Conservation (phyloP, 2,329 filamentous ascomycete species). For the Xylariales sp. region DNA sequence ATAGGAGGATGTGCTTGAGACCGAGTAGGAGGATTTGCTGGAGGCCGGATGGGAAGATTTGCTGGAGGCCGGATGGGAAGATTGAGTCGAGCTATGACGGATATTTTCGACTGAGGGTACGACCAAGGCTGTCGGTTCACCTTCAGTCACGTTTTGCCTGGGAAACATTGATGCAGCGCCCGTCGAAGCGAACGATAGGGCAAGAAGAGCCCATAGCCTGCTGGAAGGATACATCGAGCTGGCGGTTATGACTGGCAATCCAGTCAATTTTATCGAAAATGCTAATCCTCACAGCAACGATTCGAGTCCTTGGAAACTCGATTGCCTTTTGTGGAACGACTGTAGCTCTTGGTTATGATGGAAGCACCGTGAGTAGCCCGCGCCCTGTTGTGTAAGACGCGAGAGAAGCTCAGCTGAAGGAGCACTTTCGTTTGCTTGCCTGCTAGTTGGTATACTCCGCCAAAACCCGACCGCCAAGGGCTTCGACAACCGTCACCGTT, state of each 20-base stretch:
- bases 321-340: constrained; percentile 1
- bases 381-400: constrained; percentile 5
- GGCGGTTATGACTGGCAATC: too few species aligned
- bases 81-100: too few species aligned
- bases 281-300: too few species aligned
- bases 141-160: neutral
- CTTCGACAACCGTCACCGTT: too few species aligned
- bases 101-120: too few species aligned
- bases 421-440: neutral
- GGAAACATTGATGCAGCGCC: constrained; percentile 2
- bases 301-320: constrained; percentile 2
- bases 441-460: too few species aligned
- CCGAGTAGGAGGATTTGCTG: too few species aligned
- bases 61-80: too few species aligned
- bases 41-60: too few species aligned
- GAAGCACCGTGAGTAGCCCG: neutral
- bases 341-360: neutral
- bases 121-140: neutral
- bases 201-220: constrained; percentile 15
- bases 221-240: constrained; percentile 18
- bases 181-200: constrained; percentile 14
- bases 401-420: neutral
- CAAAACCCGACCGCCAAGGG: too few species aligned
- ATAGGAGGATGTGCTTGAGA: too few species aligned
- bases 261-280: too few species aligned